Percentiles rank a stretch among this genome's conserved stretches.
These are phyloP conservation scores for Blumeria graminis DNA, from an alignment of 2,329 filamentous ascomycete genomes.

Conservation along the genomic window DNA sequence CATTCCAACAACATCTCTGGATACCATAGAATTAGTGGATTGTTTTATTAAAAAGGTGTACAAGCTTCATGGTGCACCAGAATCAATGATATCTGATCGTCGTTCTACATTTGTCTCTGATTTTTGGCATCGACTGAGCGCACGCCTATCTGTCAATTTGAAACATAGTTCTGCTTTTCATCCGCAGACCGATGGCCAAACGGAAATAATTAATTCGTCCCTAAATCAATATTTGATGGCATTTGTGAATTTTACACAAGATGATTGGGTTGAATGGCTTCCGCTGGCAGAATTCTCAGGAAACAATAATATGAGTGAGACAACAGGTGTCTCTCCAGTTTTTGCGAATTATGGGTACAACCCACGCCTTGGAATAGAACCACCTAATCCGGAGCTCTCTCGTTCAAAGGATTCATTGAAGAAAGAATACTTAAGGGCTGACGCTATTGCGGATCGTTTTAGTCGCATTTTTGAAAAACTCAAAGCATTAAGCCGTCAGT, in stretches of 20 bases:
- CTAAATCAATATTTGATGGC: neutral
- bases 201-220: neutral
- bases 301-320: conserved; percentile 3
- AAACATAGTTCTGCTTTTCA: no score
- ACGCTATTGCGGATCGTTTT: neutral
- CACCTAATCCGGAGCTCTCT: neutral
- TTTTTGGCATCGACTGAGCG: neutral
- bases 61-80: conserved; percentile 1
- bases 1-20: neutral
- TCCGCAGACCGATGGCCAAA: neutral
- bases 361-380: neutral
- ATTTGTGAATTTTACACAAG: neutral
- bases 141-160: neutral
- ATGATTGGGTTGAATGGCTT: no score
- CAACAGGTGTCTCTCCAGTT: neutral
- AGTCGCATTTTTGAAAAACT: neutral
- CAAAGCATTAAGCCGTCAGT: neutral
- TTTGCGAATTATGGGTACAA: neutral
- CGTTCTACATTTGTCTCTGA: neutral
- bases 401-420: neutral
- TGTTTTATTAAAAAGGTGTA: neutral
- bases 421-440: neutral
- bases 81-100: neutral
- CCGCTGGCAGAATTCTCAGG: conserved; percentile 5
- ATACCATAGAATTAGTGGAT: neutral